Evolutionary conservation across 441 rosid genomes (phyloP).

Genomic region (Breynia disticha): DNA sequence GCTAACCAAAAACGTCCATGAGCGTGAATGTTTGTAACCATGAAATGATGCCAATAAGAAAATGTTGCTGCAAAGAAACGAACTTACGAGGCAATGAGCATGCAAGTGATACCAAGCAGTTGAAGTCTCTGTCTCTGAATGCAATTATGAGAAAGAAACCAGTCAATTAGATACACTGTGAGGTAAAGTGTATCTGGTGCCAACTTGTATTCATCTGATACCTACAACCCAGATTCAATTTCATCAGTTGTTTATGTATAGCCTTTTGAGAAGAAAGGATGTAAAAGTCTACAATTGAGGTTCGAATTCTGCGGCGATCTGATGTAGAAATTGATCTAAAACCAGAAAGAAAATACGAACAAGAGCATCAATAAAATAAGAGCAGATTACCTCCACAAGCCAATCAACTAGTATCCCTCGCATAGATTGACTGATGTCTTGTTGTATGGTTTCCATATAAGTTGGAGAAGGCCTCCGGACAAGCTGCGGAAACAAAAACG

Average conservation of each 20-base stretch:
- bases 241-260: neutral
- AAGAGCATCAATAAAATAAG: constrained; percentile 6
- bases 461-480: constrained; percentile 44
- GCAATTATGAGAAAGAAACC: constrained; percentile 58
- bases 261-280: neutral
- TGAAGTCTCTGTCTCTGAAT: constrained; percentile 73
- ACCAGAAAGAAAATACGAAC: neutral
- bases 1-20: too few species aligned
- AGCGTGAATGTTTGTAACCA: neutral
- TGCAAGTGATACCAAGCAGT: constrained; percentile 83
- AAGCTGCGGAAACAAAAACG: constrained; percentile 34
- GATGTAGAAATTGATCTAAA: neutral
- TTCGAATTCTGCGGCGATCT: neutral
- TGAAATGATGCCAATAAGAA: neutral
- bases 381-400: constrained; percentile 73
- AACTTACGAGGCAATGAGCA: constrained; percentile 94
- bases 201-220: constrained; percentile 81
- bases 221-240: constrained; percentile 36
- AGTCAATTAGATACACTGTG: constrained; percentile 72
- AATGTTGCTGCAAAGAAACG: constrained; percentile 3
- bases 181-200: constrained; percentile 90
- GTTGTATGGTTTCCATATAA: constrained; percentile 69
- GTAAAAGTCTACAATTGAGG: neutral
- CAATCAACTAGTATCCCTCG: constrained; percentile 75
- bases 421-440: constrained; percentile 66